Percentiles rank a stretch among this genome's conserved stretches.
Evolutionary conservation across 2,329 filamentous ascomycete species (phyloP).

Genomic region (Sarocladium kiliense): DNA sequence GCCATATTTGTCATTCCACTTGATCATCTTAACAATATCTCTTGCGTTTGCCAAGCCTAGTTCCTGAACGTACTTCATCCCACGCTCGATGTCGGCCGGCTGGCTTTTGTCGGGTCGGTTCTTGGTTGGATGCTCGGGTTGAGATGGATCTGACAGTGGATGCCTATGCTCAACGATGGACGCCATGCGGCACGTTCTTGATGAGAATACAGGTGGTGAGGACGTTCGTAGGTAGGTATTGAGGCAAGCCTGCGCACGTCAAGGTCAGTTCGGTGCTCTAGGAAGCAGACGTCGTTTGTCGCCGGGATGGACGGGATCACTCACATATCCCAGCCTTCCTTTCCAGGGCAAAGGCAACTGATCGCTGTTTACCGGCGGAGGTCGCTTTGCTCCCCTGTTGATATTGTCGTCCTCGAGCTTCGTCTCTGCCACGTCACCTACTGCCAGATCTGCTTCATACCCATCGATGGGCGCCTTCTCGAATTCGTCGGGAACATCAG

Average conservation of each 20-base stretch:
- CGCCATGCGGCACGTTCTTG: constrained; percentile 83
- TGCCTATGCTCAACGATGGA: constrained; percentile 88
- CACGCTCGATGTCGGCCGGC: constrained; percentile 60
- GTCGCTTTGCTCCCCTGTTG: constrained; percentile 42
- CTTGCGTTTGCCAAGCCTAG: constrained; percentile 76
- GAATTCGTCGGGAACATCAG: constrained; percentile 9
- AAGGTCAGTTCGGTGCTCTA: constrained; percentile 3
- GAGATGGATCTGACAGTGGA: constrained; percentile 67
- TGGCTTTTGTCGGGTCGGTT: constrained; percentile 76
- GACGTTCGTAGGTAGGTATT: constrained; percentile 85
- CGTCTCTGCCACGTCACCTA: constrained; percentile 16
- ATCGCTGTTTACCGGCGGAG: constrained; percentile 76
- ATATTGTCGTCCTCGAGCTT: constrained; percentile 17
- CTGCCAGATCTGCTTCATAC: constrained; percentile 17
- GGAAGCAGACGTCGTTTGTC: neutral
- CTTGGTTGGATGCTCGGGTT: constrained; percentile 76
- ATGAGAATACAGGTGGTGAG: constrained; percentile 82
- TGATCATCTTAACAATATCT: constrained; percentile 79
- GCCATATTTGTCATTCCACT: constrained; percentile 87
- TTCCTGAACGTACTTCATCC: constrained; percentile 68
- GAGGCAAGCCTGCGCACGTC: constrained; percentile 61
- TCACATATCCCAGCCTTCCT: constrained; percentile 81
- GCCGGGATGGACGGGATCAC: constrained; percentile 21
- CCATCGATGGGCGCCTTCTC: constrained; percentile 18
- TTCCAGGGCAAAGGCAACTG: constrained; percentile 86